Percentiles rank a stretch among this genome's conserved stretches.
phyloP scores from a whole-genome alignment of 2,329 filamentous ascomycete genomes.

The Aspergillus ochraceus region DNA sequence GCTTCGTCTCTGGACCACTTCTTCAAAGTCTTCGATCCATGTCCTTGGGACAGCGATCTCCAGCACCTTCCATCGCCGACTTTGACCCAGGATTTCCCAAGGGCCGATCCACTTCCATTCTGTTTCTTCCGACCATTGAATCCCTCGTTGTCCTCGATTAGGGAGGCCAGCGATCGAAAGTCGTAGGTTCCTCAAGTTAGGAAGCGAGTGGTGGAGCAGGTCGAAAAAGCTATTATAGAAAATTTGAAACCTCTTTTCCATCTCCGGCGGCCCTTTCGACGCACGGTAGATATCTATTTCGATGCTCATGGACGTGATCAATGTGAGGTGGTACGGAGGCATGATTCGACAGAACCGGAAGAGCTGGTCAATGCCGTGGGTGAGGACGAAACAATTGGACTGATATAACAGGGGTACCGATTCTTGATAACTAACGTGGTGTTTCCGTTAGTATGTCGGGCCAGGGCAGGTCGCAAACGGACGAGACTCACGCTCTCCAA shows the following conservation, averaged over 20 bases:
- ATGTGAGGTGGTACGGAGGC: constrained; percentile 1
- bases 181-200: background rate
- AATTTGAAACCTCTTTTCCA: background rate
- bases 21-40: background rate
- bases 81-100: constrained; percentile 6
- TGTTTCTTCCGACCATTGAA: constrained; percentile 1
- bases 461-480: background rate
- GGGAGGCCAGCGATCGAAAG: constrained; percentile 10
- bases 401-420: background rate
- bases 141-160: background rate
- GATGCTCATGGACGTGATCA: constrained; percentile 3
- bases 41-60: constrained; percentile 6
- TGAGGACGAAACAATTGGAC: constrained; percentile 11
- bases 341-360: constrained; percentile 6
- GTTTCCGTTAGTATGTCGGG: background rate
- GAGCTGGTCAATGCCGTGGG: constrained; percentile 12
- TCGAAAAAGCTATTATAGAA: constrained; percentile 8
- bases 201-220: background rate
- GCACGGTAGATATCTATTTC: constrained; percentile 13
- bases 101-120: constrained; percentile 8
- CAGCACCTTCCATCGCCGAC: constrained; percentile 6
- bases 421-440: constrained; percentile 1
- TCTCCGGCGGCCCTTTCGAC: background rate
- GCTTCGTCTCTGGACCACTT: background rate
- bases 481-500: constrained; percentile 4